Evolutionary conservation across 2,329 filamentous ascomycete species (phyloP).

Genomic region (Thelonectria rubi): DNA sequence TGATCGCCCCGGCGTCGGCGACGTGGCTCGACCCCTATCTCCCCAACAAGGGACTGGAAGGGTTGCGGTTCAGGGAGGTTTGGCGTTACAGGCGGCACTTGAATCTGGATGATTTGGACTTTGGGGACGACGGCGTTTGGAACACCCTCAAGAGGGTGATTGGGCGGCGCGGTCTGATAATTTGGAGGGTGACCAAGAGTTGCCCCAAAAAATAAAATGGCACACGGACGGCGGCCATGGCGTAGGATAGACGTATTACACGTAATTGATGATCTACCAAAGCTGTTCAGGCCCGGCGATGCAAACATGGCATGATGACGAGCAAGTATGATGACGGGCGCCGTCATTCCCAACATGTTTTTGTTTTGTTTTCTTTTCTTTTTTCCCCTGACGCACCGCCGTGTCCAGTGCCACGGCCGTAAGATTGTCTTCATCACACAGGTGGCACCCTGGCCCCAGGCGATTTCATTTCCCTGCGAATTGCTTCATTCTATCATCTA

Average conservation of each 20-base stretch:
- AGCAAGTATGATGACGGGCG: not conserved
- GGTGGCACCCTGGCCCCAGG: constrained; percentile 7
- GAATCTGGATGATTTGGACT: constrained; percentile 83
- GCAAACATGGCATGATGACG: not conserved
- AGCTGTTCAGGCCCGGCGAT: constrained; percentile 23
- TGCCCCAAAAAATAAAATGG: constrained; percentile 48
- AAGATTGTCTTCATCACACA: constrained; percentile 13
- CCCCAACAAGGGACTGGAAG: constrained; percentile 65
- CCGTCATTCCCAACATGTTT: constrained; percentile 7
- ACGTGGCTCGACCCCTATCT: constrained; percentile 73
- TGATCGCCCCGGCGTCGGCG: constrained; percentile 78
- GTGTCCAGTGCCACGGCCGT: constrained; percentile 1
- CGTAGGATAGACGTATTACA: constrained; percentile 29
- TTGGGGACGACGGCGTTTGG: constrained; percentile 79
- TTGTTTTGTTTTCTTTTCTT: constrained; percentile 3
- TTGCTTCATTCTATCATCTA: constrained; percentile 4
- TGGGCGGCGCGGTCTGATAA: constrained; percentile 67
- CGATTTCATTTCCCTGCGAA: constrained; percentile 24
- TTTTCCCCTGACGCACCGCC: not conserved
- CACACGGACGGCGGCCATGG: constrained; percentile 20
- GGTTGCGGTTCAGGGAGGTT: constrained; percentile 72
- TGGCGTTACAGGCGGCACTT: constrained; percentile 75
- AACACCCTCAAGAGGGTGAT: constrained; percentile 74
- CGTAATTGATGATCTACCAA: constrained; percentile 32
- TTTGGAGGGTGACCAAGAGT: constrained; percentile 72